A percentile compares a stretch with the other conserved stretches of the same genome.
Conservation (phyloP, 2,329 filamentous ascomycete genomes). For the Xylaria sp. region DNA sequence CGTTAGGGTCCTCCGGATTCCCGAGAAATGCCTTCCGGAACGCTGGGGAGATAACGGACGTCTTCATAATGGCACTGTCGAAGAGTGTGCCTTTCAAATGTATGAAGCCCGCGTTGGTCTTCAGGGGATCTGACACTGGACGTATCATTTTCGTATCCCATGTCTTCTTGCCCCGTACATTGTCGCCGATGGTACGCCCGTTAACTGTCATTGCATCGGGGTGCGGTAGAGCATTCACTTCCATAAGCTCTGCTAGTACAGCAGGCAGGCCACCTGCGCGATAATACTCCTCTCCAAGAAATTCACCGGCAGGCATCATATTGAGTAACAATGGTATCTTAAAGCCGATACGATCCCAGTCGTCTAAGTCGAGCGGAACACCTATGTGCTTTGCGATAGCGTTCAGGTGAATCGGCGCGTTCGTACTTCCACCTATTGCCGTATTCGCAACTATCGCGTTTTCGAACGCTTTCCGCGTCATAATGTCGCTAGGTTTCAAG, state of each 20-base stretch:
- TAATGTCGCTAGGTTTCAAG: constrained; percentile 63
- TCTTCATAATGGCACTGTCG: constrained; percentile 65
- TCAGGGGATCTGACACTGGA: constrained; percentile 58
- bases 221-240: constrained; percentile 58
- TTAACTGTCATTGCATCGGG: constrained; percentile 58
- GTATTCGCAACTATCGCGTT: constrained; percentile 66
- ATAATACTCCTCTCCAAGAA: constrained; percentile 65
- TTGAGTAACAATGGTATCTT: constrained; percentile 63
- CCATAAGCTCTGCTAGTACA: constrained; percentile 64
- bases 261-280: constrained; percentile 64
- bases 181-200: constrained; percentile 57
- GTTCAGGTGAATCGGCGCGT: constrained; percentile 66
- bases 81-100: constrained; percentile 61
- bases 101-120: constrained; percentile 62
- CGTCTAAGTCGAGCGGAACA: constrained; percentile 61
- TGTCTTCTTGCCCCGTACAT: constrained; percentile 56
- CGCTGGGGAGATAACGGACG: constrained; percentile 59
- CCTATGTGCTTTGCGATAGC: constrained; percentile 66
- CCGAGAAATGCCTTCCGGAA: constrained; percentile 59
- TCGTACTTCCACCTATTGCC: constrained; percentile 67
- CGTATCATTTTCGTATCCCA: constrained; percentile 63
- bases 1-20: constrained; percentile 58
- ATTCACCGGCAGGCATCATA: constrained; percentile 65
- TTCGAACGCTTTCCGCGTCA: constrained; percentile 66
- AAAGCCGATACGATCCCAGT: constrained; percentile 65